phyloP scores from a whole-genome alignment of 768 basidiomycete genomes.

The Podaxis carcinomalis region DNA sequence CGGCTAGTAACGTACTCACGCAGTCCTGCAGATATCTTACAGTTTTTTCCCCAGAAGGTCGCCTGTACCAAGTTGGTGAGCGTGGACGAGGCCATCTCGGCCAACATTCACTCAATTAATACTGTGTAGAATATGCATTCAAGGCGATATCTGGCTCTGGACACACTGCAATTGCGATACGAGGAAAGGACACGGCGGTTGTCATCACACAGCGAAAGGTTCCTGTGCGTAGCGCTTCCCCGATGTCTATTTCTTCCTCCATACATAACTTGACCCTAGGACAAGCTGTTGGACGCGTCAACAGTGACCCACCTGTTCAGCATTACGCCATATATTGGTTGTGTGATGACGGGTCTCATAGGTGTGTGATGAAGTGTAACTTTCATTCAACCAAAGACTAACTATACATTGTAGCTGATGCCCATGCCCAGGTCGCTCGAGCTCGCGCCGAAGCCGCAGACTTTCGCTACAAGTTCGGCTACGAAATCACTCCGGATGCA shows the following conservation, averaged over 20 bases:
- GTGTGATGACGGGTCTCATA: conserved; percentile 96
- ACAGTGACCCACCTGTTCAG: conserved; percentile 95
- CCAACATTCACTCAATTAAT: background rate
- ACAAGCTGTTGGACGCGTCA: conserved; percentile 93
- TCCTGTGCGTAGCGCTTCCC: conserved; percentile 57
- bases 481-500: conserved; percentile 98
- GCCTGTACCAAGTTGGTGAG: conserved; percentile 97
- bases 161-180: conserved; percentile 87
- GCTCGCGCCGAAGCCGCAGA: conserved; percentile 88
- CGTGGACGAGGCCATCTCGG: conserved; percentile 9
- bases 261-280: conserved; percentile 44
- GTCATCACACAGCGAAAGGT: conserved; percentile 99
- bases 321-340: conserved; percentile 94
- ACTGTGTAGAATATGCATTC: conserved; percentile 88
- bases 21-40: conserved; percentile 76
- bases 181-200: conserved; percentile 92
- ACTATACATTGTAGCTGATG: conserved; percentile 64
- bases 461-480: conserved; percentile 95
- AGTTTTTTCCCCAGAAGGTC: conserved; percentile 95
- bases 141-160: conserved; percentile 98
- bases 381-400: background rate
- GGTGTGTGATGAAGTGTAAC: conserved; percentile 43
- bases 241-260: background rate
- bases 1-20: background rate
- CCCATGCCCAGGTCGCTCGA: conserved; percentile 80